These are phyloP conservation scores for Eucalyptus cloeziana DNA, from an alignment of 345 rosid genomes.

Conservation along the genomic window DNA sequence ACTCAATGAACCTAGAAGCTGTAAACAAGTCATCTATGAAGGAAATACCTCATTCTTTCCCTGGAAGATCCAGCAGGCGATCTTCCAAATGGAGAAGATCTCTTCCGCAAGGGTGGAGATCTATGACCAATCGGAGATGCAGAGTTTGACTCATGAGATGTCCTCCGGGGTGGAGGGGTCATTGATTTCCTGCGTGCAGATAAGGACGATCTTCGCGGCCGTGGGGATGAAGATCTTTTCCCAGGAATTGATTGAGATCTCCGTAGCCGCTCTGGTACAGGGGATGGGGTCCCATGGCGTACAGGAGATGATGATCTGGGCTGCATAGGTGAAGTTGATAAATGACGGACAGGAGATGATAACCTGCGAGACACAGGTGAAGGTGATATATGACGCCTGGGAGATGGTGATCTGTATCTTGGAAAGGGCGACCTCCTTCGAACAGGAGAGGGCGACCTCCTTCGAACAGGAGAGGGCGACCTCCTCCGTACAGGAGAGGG, in stretches of 20 bases:
- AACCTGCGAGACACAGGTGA: conserved; percentile 16
- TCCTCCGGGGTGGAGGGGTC: conserved; percentile 22
- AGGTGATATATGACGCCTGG: conserved; percentile 15
- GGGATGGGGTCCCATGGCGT: conserved; percentile 27
- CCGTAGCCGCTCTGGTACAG: not conserved
- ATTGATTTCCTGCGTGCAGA: conserved; percentile 23
- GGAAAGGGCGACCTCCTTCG: conserved; percentile 28
- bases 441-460: conserved; percentile 17
- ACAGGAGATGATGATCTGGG: conserved; percentile 23
- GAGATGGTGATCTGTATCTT: conserved; percentile 1
- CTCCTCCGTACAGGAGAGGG: conserved; percentile 26
- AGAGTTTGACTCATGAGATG: conserved; percentile 29
- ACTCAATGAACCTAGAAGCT: not conserved
- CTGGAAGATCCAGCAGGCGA: conserved; percentile 26
- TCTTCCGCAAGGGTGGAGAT: conserved; percentile 28
- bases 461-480: conserved; percentile 13
- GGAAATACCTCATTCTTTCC: conserved; percentile 37
- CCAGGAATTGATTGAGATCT: not conserved
- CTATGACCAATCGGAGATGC: conserved; percentile 29
- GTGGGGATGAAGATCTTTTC: conserved; percentile 11
- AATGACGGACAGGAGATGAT: conserved; percentile 9
- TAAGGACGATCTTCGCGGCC: conserved; percentile 14
- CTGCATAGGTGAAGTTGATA: not conserved
- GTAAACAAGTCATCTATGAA: not conserved
- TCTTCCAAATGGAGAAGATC: conserved; percentile 17